Evolutionary conservation across 495 filamentous ascomycete genomes (phyloP), one percentile per base, ranked within the genome.

Genomic region (Trichoderma gamsii): DNA sequence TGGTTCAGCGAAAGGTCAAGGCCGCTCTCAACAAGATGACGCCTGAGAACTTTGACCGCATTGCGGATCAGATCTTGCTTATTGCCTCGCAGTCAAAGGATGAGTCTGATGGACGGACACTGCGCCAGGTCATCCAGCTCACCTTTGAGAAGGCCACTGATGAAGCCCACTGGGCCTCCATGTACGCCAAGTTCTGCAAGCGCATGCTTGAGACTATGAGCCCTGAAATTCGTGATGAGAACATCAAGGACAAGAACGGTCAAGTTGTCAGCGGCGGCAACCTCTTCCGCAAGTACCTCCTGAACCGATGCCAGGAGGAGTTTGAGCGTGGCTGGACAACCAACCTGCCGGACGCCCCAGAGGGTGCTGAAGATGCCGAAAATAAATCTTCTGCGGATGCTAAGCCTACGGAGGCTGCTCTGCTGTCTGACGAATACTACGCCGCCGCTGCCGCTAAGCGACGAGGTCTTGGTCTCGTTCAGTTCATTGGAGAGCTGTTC

Each of bases 21-120:
- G 91, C 92, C 67, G 90, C 90, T 63, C 81, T 99, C 72, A 98
- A 99, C 86, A 98, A 98, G 89, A 98, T 99, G 96, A 97, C 95
- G 0, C 95, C 95, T 0, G 95, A 98, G 80, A 98, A 97, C 73
- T 99, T 99, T 76, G 93, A 97, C 72, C 92, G 89, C 82, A 97
- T 99, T 69, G 83, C 95, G 23, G 89, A 91, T 65, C 93, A 98
- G 77, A 97, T 99, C 66, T 84, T 98, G 32, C 86, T 88, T 46
- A 98, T 99, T 73, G 92, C 94, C 43, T 88, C 86, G 12, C 95
- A 99, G 75, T 98, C 95, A 41, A 97, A 96, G 84, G 89, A 94
- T 73, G 95, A 99, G 82, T 84, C 85, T 7, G 96, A 99, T 75
- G 95, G 95, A 46, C 89, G 95, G 21, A 98, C 96, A 2, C 84